A percentile compares a stretch with the other conserved stretches of the same genome.
Evolutionary conservation across 2,329 filamentous ascomycete genomes (phyloP).

Genomic region (Zymoseptoria ardabiliae): DNA sequence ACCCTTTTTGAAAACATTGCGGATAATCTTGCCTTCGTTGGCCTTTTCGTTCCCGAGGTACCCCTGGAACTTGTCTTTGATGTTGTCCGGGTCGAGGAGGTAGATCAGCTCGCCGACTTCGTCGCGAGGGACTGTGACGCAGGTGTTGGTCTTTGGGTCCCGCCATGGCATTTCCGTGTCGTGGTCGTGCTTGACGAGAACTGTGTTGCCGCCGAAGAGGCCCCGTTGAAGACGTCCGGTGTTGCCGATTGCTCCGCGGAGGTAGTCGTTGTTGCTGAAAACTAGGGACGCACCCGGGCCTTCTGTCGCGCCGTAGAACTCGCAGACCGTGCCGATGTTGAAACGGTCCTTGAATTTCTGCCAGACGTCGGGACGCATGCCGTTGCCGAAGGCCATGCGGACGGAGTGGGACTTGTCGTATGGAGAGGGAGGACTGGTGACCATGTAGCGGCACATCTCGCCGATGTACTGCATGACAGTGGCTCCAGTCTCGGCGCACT

Average conservation of each 20-base stretch:
- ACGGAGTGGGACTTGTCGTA: constrained; percentile 67
- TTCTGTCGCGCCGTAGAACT: constrained; percentile 36
- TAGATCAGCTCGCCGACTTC: constrained; percentile 71
- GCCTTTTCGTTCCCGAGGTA: constrained; percentile 71
- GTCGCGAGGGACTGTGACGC: constrained; percentile 50
- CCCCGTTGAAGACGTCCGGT: constrained; percentile 55
- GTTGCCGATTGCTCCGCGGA: constrained; percentile 70
- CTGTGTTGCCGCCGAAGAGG: constrained; percentile 45
- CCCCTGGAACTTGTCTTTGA: constrained; percentile 63
- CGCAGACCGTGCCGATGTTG: constrained; percentile 29
- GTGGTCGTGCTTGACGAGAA: constrained; percentile 64
- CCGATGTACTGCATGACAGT: constrained; percentile 83
- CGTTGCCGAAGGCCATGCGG: constrained; percentile 75
- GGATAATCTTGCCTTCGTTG: constrained; percentile 65
- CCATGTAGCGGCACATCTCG: constrained; percentile 76
- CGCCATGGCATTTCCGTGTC: constrained; percentile 61
- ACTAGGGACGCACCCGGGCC: constrained; percentile 66
- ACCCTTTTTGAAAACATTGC: constrained; percentile 64
- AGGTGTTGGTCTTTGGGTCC: constrained; percentile 62
- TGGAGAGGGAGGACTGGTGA: constrained; percentile 57
- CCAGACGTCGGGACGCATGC: constrained; percentile 73
- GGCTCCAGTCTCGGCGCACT: constrained; percentile 62
- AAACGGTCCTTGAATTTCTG: constrained; percentile 71
- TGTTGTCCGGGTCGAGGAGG: constrained; percentile 58
- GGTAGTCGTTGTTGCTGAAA: constrained; percentile 62